Evolutionary conservation across 352 stramenopile genomes (phyloP), one percentile per base, ranked within the genome.

Genomic region (Globisporangium cystogenes): DNA sequence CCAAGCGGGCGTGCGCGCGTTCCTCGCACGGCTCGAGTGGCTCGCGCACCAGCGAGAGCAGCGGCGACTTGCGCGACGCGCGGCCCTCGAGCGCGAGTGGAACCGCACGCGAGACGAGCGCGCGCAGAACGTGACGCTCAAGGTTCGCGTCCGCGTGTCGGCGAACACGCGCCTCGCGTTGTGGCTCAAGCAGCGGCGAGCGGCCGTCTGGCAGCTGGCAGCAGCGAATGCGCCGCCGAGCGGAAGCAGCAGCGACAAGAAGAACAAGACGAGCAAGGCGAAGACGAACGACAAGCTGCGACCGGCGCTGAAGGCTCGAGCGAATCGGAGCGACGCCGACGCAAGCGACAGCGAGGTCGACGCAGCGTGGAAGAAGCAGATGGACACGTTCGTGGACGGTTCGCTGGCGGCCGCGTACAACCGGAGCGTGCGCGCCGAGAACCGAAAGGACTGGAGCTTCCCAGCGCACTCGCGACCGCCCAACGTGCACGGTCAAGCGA

Each of bases 391-490:
- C 26, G 31, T 57, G 23, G 26, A 33, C 5, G 63, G 45, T n/a
- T 55, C 24, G 51, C 49, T 78, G 42, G 24, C 67, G 4, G 45
- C 29, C 3, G 42, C 58, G 27, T 93, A 90, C 54, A 64, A 93
- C 56, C 50, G 49, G 12, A 91, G 78, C 41, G 67, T 82, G 11
- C 69, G 68, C 29, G 46, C 48, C 35, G 77, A 76, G 16, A 62
- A 87, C 54, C 67, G 64, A 4, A 67, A 74, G 21, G 70, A 88
- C 48, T 67, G 60, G 59, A 55, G 69, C 7, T 84, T 90, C 33
- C 78, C 80, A 4, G 55, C 48, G 8, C 70, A 70, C 12, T 74
- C 76, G 0, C 67, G 82, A 7, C 74, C 71, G 15, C 70, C 59
- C 0, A 86, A 90, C 42, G 64, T 56, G 2, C 74, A 93, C 49